Conservation (phyloP, 2,329 filamentous ascomycete species). For the Shiraia sp. region DNA sequence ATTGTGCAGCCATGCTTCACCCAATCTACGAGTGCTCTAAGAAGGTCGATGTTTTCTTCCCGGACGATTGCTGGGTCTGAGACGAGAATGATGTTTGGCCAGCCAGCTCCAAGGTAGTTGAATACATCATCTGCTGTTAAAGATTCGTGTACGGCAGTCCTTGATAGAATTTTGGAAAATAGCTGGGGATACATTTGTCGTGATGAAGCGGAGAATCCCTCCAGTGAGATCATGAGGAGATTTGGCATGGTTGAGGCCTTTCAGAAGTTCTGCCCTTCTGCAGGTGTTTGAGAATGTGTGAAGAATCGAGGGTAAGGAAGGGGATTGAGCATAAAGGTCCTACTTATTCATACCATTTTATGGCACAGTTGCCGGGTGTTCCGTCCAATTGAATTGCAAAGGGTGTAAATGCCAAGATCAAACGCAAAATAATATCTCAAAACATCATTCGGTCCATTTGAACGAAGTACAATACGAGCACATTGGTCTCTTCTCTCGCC, state of each 20-base stretch:
- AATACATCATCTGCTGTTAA: constrained; percentile 24
- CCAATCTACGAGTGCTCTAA: constrained; percentile 15
- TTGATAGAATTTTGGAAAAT: constrained; percentile 24
- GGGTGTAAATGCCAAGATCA: no score
- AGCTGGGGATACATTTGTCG: constrained; percentile 28
- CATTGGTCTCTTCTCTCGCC: no score
- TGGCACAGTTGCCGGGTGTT: no score
- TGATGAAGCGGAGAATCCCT: constrained; percentile 28
- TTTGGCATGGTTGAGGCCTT: constrained; percentile 20
- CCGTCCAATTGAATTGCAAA: no score
- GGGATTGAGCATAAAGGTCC: no score
- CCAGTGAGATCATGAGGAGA: constrained; percentile 26
- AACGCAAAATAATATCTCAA: no score
- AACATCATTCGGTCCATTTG: no score
- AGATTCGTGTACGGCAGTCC: constrained; percentile 28
- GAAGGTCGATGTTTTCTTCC: constrained; percentile 14
- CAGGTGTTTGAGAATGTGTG: neutral
- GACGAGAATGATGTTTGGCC: constrained; percentile 30
- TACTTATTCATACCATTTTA: no score
- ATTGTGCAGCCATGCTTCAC: constrained; percentile 28
- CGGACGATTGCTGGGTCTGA: constrained; percentile 21
- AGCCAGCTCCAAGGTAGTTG: constrained; percentile 22
- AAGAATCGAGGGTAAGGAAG: neutral
- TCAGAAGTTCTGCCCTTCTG: neutral
- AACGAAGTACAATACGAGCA: no score